A percentile compares a stretch with the other conserved stretches of the same genome.
phyloP scores from a whole-genome alignment of 2,329 filamentous ascomycete genomes.

The Cylindrodendrum hubeiense region DNA sequence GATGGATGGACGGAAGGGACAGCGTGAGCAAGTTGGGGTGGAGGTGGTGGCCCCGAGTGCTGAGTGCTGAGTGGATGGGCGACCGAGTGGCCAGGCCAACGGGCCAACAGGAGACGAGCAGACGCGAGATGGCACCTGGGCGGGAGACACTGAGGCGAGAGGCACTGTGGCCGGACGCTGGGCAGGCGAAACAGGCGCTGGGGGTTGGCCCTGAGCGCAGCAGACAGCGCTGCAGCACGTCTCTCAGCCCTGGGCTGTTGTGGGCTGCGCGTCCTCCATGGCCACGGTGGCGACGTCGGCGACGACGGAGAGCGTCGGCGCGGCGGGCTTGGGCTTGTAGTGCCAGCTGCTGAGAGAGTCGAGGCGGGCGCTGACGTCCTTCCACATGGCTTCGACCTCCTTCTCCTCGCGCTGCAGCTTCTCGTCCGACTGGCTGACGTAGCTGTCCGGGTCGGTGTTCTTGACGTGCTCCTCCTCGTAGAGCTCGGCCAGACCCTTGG shows the following conservation, averaged over 20 bases:
- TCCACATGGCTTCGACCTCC: constrained; percentile 88
- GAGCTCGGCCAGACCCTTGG: constrained; percentile 88
- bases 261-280: constrained; percentile 96
- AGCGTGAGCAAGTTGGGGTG: not conserved
- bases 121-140: constrained; percentile 9
- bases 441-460: constrained; percentile 80
- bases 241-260: constrained; percentile 81
- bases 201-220: too few species aligned
- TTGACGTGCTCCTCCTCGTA: constrained; percentile 95
- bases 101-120: constrained; percentile 39
- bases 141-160: constrained; percentile 1
- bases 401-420: constrained; percentile 85
- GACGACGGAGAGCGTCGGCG: constrained; percentile 86
- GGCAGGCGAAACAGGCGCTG: not conserved
- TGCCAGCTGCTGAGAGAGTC: constrained; percentile 94
- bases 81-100: not conserved
- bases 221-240: too few species aligned
- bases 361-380: constrained; percentile 81
- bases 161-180: too few species aligned
- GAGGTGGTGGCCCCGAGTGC: constrained; percentile 16
- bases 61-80: constrained; percentile 24
- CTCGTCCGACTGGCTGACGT: constrained; percentile 85
- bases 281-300: constrained; percentile 90
- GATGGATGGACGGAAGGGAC: constrained; percentile 10
- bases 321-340: constrained; percentile 90